A percentile compares a stretch with the other conserved stretches of the same genome.
phyloP scores from a whole-genome alignment of 78 protist species.

The Dictyostelium discoideum region DNA sequence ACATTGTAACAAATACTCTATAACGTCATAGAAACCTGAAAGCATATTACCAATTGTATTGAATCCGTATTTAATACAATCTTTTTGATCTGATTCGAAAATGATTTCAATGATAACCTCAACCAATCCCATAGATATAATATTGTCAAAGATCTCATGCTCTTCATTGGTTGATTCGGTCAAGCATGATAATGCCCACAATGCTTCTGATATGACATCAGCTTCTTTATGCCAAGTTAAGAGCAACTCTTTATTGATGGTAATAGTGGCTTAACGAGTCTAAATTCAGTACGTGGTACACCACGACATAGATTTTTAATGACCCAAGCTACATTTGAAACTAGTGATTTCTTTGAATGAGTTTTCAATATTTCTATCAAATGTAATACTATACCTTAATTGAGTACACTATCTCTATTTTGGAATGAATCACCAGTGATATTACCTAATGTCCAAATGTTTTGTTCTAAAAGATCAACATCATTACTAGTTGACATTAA shows the following conservation, averaged over 20 bases:
- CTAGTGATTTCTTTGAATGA: not conserved
- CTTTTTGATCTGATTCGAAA: not conserved
- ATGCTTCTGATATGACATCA: not conserved
- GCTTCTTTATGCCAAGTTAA: not conserved
- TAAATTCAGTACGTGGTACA: not conserved
- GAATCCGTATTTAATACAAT: not conserved
- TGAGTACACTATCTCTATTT: not conserved
- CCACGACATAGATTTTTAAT: not conserved
- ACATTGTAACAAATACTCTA: not conserved
- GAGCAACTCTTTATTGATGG: not conserved
- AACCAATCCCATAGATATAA: not conserved
- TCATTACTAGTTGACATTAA: not conserved
- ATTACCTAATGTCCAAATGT: constrained; percentile 6
- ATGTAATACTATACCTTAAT: not conserved
- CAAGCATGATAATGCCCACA: constrained; percentile 6
- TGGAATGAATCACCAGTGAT: not conserved
- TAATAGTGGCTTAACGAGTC: not conserved
- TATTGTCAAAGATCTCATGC: not conserved
- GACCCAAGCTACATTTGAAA: not conserved
- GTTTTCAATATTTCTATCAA: not conserved
- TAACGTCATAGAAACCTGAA: not conserved
- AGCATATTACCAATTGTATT: not conserved
- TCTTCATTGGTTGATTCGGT: not conserved
- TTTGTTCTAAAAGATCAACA: not conserved
- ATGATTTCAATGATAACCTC: not conserved